Conservation (phyloP, 192 early-diverging fungal genomes). For the Backusella mclennaniae region DNA sequence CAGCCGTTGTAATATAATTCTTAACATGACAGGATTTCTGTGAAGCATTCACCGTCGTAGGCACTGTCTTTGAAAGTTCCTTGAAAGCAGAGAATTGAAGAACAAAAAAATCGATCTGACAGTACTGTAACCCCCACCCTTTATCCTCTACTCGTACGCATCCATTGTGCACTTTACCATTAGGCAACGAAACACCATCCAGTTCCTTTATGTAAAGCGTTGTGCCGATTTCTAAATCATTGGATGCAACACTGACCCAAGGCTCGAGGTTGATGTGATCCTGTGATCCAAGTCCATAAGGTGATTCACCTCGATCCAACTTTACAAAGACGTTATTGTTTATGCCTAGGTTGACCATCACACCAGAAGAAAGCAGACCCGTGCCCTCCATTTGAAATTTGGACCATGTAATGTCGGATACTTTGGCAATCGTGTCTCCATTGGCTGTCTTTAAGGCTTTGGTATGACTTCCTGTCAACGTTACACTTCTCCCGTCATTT, state of each 20-base stretch:
- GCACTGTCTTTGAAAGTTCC: not conserved
- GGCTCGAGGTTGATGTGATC: conserved; percentile 29
- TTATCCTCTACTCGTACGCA: conserved; percentile 40
- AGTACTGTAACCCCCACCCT: conserved; percentile 28
- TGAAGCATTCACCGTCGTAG: not conserved
- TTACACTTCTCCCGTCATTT: conserved; percentile 28
- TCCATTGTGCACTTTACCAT: conserved; percentile 39
- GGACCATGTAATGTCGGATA: conserved; percentile 27
- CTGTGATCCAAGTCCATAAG: conserved; percentile 25
- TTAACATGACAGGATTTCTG: conserved; percentile 11
- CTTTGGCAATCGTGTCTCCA: conserved; percentile 30
- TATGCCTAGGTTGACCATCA: conserved; percentile 27
- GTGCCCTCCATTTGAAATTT: conserved; percentile 44
- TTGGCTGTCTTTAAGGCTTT: conserved; percentile 14
- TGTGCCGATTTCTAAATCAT: conserved; percentile 34
- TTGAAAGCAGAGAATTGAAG: conserved; percentile 15
- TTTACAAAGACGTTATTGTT: conserved; percentile 10
- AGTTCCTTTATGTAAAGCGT: conserved; percentile 31
- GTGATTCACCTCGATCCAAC: conserved; percentile 19
- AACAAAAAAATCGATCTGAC: conserved; percentile 36
- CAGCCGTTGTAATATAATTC: conserved; percentile 15
- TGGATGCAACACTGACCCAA: conserved; percentile 38
- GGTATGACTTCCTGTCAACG: conserved; percentile 4
- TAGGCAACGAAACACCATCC: conserved; percentile 30
- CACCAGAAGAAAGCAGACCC: conserved; percentile 26